A percentile compares a stretch with the other conserved stretches of the same genome.
Evolutionary conservation across 2,329 filamentous ascomycete species (phyloP).

Genomic region (Sporothrix schenckii): DNA sequence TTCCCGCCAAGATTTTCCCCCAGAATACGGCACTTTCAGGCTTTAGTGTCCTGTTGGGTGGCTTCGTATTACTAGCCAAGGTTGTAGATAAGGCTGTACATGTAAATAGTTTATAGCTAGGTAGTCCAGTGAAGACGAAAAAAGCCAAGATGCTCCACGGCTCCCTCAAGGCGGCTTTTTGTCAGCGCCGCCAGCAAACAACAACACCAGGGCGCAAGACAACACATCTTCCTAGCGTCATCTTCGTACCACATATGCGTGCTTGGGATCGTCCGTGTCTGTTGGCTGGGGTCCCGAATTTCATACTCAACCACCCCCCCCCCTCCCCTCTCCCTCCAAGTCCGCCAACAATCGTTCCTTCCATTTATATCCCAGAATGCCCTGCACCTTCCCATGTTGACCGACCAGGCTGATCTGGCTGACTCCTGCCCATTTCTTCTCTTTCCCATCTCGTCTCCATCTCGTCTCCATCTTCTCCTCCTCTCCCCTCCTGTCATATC

Average conservation of each 20-base stretch:
- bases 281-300: background rate
- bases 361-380: background rate
- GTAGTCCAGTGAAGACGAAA: background rate
- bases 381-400: background rate
- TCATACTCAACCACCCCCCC: background rate
- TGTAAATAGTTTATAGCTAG: too few species aligned
- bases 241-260: background rate
- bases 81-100: too few species aligned
- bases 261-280: constrained; percentile 1
- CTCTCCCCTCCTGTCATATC: background rate
- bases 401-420: background rate
- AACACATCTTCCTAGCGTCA: background rate
- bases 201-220: background rate
- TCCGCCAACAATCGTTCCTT: background rate
- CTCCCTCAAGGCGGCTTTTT: too few species aligned
- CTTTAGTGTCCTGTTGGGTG: too few species aligned
- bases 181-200: too few species aligned
- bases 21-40: too few species aligned
- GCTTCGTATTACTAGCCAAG: too few species aligned
- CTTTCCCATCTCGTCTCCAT: background rate
- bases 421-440: background rate
- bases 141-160: background rate
- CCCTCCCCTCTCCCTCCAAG: background rate
- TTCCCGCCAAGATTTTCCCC: too few species aligned
- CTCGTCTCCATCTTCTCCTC: background rate